Conservation (phyloP, 2,329 filamentous ascomycete genomes). For the Raffaelea albimanens region DNA sequence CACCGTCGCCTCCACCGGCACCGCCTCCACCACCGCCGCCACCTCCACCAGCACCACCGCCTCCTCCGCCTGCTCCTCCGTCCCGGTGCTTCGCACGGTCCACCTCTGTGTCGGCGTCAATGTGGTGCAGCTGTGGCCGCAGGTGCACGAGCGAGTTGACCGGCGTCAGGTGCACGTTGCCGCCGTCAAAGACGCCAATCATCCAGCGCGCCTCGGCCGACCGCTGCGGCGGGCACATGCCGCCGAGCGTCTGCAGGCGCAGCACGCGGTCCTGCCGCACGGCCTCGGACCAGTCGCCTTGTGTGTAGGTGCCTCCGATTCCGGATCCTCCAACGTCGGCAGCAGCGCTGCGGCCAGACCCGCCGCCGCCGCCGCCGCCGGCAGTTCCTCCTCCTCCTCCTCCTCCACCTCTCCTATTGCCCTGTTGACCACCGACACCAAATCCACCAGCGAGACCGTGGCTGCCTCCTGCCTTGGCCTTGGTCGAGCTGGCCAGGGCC, state of each 20-base stretch:
- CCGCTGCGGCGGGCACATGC: slow-evolving; percentile 44
- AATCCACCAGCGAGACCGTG: slow-evolving; percentile 67
- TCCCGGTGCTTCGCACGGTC: slow-evolving; percentile 32
- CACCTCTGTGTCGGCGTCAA: slow-evolving; percentile 74
- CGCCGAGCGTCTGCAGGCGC: slow-evolving; percentile 74
- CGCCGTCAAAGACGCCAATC: slow-evolving; percentile 79
- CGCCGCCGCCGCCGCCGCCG: slow-evolving; percentile 21
- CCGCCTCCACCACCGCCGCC: slow-evolving; percentile 17
- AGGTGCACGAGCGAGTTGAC: slow-evolving; percentile 78
- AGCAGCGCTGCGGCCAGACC: slow-evolving; percentile 24
- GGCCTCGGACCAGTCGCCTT: slow-evolving; percentile 56
- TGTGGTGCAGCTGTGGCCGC: slow-evolving; percentile 83
- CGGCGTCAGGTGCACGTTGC: slow-evolving; percentile 78
- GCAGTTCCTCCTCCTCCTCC: slow-evolving; percentile 19
- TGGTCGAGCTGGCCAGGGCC: slow-evolving; percentile 53
- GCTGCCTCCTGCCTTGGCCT: slow-evolving; percentile 52
- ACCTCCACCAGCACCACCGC: slow-evolving; percentile 22
- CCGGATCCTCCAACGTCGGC: slow-evolving; percentile 11
- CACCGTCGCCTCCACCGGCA: no score
- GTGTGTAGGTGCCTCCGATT: slow-evolving; percentile 16
- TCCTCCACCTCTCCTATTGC: slow-evolving; percentile 8
- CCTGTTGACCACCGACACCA: slow-evolving; percentile 42
- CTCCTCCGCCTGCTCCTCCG: slow-evolving; percentile 14
- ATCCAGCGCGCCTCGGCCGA: slow-evolving; percentile 73
- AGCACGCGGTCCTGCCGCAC: slow-evolving; percentile 63